Conservation (phyloP, 805 yeast species). For the Cyberlindnera samutprakarnensis region DNA sequence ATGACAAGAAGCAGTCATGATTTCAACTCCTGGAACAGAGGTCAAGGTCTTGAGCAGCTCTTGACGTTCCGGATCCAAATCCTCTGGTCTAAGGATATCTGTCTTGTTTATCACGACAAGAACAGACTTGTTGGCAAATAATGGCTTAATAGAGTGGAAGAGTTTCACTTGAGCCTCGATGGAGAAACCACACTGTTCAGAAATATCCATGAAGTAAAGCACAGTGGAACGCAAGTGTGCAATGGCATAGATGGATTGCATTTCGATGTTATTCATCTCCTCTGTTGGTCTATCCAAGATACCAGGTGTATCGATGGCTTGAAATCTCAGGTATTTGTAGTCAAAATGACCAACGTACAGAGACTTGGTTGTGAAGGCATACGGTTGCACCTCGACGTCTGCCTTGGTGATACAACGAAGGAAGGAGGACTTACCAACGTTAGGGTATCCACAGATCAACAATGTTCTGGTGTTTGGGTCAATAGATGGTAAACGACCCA, state of each 20-base stretch:
- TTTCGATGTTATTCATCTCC: conserved; percentile 99
- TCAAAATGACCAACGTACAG: conserved; percentile 98
- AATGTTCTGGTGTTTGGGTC: conserved; percentile 98
- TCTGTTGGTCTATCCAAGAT: conserved; percentile 97
- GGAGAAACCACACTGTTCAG: conserved; percentile 98
- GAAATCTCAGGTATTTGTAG: conserved; percentile 94
- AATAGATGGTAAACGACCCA: conserved; percentile 95
- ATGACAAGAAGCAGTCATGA: conserved; percentile 88
- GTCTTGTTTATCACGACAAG: conserved; percentile 93
- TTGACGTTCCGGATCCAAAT: conserved; percentile 70
- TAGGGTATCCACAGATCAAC: conserved; percentile 97
- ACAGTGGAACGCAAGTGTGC: conserved; percentile 97
- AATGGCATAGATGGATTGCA: conserved; percentile 98
- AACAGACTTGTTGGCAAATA: conserved; percentile 94
- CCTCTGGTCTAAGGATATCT: conserved; percentile 82
- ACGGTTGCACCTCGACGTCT: conserved; percentile 98
- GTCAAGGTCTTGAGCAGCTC: conserved; percentile 59
- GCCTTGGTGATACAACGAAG: conserved; percentile 91
- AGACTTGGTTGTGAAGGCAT: conserved; percentile 97
- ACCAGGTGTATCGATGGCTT: conserved; percentile 99
- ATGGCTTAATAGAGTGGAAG: conserved; percentile 94
- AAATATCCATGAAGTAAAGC: conserved; percentile 94
- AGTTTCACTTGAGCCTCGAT: conserved; percentile 96
- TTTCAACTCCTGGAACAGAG: conserved; percentile 74
- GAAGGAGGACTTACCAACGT: conserved; percentile 97